Evolutionary conservation across 495 filamentous ascomycete species (phyloP).

Genomic region (Xylaria curta): DNA sequence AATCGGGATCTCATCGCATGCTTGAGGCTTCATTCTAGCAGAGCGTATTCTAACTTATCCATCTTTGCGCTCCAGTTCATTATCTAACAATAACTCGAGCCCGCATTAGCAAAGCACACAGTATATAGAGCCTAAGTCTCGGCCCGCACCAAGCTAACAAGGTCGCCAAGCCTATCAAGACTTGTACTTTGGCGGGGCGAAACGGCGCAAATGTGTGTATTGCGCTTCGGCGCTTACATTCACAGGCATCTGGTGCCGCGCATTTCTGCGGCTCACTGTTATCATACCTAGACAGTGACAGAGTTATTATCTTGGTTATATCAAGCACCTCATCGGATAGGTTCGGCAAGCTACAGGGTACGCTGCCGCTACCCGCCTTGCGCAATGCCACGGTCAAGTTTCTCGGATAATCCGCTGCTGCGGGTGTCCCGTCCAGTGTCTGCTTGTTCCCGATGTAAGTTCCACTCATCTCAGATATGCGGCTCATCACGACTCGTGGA

Average conservation of each 20-base stretch:
- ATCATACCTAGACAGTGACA: slow-evolving; percentile 8
- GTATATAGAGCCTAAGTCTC: not conserved
- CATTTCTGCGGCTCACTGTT: not conserved
- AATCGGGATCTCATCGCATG: not conserved
- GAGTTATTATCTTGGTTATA: not conserved
- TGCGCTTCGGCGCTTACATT: slow-evolving; percentile 26
- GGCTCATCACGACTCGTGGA: not conserved
- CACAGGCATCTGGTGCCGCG: slow-evolving; percentile 6
- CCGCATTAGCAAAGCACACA: not conserved
- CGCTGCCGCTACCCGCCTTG: slow-evolving; percentile 5
- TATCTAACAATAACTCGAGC: not conserved
- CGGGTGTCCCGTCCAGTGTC: slow-evolving; percentile 91
- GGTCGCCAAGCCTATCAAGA: slow-evolving; percentile 13
- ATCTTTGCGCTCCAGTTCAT: not conserved
- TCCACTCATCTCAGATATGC: not conserved
- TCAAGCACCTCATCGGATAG: not conserved
- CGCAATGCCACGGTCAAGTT: slow-evolving; percentile 52
- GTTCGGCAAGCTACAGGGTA: slow-evolving; percentile 1
- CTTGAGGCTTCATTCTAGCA: not conserved
- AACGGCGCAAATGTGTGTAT: slow-evolving; percentile 1
- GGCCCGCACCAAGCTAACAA: slow-evolving; percentile 18
- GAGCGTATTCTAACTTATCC: not conserved
- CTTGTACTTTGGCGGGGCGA: slow-evolving; percentile 21
- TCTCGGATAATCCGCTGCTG: slow-evolving; percentile 76
- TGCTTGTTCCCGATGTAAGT: slow-evolving; percentile 85